Evolutionary conservation across 208 protist genomes (phyloP).

Genomic region (Novymonas esmeraldas): DNA sequence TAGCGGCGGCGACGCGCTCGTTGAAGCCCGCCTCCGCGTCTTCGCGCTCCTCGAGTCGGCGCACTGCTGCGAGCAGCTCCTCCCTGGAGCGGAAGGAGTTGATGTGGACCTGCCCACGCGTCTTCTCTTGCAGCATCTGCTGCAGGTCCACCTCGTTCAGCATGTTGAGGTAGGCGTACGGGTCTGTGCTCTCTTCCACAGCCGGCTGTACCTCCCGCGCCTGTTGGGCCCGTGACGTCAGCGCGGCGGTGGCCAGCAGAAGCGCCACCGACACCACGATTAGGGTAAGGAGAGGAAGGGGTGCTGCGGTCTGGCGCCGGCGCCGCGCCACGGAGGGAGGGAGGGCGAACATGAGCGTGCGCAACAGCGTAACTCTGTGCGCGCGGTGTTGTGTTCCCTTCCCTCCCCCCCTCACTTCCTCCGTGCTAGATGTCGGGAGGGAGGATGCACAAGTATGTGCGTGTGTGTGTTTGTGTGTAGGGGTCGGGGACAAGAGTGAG

Average conservation of each 20-base stretch:
- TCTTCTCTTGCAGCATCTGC: conserved; percentile 63
- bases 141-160: conserved; percentile 50
- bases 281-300: too few species aligned
- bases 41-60: conserved; percentile 44
- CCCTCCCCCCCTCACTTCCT: neutral
- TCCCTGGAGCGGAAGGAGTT: conserved; percentile 26
- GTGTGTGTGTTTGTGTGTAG: neutral
- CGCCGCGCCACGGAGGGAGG: neutral
- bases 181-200: conserved; percentile 11
- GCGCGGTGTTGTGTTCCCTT: neutral
- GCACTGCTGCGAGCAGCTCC: conserved; percentile 44
- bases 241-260: neutral
- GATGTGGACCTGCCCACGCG: conserved; percentile 19
- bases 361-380: neutral
- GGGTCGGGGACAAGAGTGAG: too few species aligned
- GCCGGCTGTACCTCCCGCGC: conserved; percentile 1
- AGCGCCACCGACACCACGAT: neutral
- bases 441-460: neutral
- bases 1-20: conserved; percentile 22
- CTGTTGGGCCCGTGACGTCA: neutral
- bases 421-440: too few species aligned
- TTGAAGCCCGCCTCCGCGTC: conserved; percentile 33
- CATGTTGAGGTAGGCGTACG: conserved; percentile 54
- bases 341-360: neutral
- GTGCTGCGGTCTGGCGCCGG: neutral